phyloP scores from a whole-genome alignment of 352 stramenopile genomes.

The Salisapilia sapeloensis region DNA sequence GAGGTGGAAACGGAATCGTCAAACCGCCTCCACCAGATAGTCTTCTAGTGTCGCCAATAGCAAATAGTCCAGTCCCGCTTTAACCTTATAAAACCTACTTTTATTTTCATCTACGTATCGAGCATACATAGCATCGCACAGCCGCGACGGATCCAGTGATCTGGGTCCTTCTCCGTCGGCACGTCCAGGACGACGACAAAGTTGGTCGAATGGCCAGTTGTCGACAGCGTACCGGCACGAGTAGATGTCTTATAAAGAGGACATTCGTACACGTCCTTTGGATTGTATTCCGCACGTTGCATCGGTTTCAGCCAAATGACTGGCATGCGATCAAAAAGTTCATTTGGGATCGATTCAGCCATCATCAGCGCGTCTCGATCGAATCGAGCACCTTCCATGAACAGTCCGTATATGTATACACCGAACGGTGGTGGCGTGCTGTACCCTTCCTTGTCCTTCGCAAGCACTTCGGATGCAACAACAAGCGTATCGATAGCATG shows the following conservation, averaged over 20 bases:
- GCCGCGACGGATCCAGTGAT: constrained; percentile 88
- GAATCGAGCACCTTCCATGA: constrained; percentile 89
- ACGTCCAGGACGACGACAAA: constrained; percentile 84
- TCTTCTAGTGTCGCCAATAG: neutral
- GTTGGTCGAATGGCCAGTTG: constrained; percentile 88
- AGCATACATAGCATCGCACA: constrained; percentile 91
- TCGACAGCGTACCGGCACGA: constrained; percentile 81
- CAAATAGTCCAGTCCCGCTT: constrained; percentile 1
- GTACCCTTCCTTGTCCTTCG: constrained; percentile 56
- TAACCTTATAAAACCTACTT: neutral
- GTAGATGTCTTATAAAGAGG: constrained; percentile 90
- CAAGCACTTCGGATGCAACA: constrained; percentile 70
- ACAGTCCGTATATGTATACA: constrained; percentile 90
- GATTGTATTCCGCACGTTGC: constrained; percentile 54
- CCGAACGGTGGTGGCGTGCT: constrained; percentile 44
- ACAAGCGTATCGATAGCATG: constrained; percentile 87
- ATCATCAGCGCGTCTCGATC: constrained; percentile 58
- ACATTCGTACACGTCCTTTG: constrained; percentile 73
- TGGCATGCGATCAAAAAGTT: constrained; percentile 82
- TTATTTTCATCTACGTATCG: constrained; percentile 62
- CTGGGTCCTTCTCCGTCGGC: constrained; percentile 54
- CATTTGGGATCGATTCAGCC: constrained; percentile 79
- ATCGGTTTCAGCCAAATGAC: constrained; percentile 85
- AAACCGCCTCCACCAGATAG: constrained; percentile 3
- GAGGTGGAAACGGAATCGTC: constrained; percentile 17